Conservation (phyloP, 768 basidiomycete species). For the Podaxis carcinomalis region DNA sequence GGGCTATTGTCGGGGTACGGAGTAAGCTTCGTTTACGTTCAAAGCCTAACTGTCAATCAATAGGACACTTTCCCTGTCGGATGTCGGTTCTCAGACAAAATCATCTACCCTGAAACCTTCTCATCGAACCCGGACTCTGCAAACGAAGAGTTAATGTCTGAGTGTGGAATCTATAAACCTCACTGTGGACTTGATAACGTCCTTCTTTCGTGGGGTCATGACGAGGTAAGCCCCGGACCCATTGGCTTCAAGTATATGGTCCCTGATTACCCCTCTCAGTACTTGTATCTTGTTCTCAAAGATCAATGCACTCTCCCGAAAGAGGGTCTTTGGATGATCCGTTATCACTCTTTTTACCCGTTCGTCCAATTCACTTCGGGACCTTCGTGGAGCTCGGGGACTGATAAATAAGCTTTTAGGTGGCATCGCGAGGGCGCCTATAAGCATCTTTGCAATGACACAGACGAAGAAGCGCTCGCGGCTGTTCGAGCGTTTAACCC, state of each 20-base stretch:
- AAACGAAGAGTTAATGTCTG: conserved; percentile 64
- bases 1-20: conserved; percentile 89
- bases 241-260: conserved; percentile 5
- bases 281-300: conserved; percentile 80
- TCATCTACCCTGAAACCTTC: conserved; percentile 79
- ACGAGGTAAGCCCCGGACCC: conserved; percentile 53
- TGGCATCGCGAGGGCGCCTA: conserved; percentile 93
- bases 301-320: conserved; percentile 77
- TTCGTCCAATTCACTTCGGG: background rate
- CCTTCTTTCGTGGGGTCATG: conserved; percentile 89
- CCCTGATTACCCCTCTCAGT: conserved; percentile 37
- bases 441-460: conserved; percentile 69
- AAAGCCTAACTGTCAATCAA: conserved; percentile 6
- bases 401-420: conserved; percentile 1
- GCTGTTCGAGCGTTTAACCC: conserved; percentile 90
- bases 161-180: conserved; percentile 72
- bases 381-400: background rate
- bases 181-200: conserved; percentile 83
- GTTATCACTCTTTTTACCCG: conserved; percentile 94
- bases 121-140: conserved; percentile 60
- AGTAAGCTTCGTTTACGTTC: conserved; percentile 10
- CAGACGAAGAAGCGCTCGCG: conserved; percentile 57
- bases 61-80: conserved; percentile 71
- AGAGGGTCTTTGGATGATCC: conserved; percentile 87
- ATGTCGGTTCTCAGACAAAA: conserved; percentile 81